phyloP scores from a whole-genome alignment of 176 grass and related monocot species.

The Oryza glaberrima region DNA sequence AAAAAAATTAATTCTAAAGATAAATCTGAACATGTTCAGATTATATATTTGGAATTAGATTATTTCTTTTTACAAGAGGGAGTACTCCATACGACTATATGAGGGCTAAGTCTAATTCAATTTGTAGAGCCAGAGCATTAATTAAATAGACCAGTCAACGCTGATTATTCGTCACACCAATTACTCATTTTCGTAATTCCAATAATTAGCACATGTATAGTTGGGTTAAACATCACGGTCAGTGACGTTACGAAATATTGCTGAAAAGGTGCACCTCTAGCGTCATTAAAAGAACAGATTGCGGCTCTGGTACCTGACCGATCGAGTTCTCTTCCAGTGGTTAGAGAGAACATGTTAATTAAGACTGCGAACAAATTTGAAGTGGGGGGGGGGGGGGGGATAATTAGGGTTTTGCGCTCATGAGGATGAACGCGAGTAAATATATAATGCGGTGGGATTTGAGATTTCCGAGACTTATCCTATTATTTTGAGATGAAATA shows the following conservation, averaged over 20 bases:
- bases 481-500: too few relatives aligned
- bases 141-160: background rate
- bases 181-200: too few relatives aligned
- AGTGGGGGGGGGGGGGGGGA: too few relatives aligned
- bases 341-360: background rate
- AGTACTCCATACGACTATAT: background rate
- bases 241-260: slow-evolving; percentile 17
- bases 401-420: too few relatives aligned
- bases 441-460: too few relatives aligned
- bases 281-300: background rate
- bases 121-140: background rate
- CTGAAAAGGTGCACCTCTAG: background rate
- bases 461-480: too few relatives aligned
- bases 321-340: slow-evolving; percentile 11
- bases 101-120: background rate
- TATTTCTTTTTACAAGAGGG: too few relatives aligned
- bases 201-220: background rate
- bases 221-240: slow-evolving; percentile 30
- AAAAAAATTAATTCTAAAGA: too few relatives aligned
- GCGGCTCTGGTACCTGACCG: background rate
- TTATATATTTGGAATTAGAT: too few relatives aligned
- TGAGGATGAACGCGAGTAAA: too few relatives aligned
- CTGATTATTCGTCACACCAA: slow-evolving; percentile 2
- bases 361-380: background rate
- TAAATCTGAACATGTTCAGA: too few relatives aligned